Evolutionary conservation across 1,284 basidiomycete species (phyloP).

Genomic region (Volvariella surrecta): DNA sequence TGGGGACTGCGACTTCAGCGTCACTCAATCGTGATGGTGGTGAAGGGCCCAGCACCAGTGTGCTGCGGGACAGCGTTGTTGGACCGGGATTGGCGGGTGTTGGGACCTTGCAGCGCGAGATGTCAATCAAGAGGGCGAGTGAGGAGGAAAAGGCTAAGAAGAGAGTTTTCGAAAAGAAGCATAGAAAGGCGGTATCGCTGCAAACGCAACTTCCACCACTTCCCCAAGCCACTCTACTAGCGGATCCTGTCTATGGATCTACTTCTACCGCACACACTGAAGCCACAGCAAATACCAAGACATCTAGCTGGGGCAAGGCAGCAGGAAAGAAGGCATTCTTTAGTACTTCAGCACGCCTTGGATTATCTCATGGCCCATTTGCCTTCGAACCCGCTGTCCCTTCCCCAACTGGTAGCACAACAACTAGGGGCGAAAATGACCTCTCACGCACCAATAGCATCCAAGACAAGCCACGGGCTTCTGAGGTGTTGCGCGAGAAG

Average conservation of each 20-base stretch:
- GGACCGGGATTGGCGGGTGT: constrained; percentile 32
- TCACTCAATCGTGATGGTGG: constrained; percentile 16
- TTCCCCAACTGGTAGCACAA: constrained; percentile 27
- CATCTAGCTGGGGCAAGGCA: constrained; percentile 27
- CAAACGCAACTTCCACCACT: constrained; percentile 3
- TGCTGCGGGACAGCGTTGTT: constrained; percentile 20
- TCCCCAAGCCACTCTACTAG: constrained; percentile 9
- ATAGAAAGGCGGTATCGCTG: constrained; percentile 6
- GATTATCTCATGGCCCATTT: constrained; percentile 32
- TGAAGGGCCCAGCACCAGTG: constrained; percentile 11
- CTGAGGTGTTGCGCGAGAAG: constrained; percentile 10
- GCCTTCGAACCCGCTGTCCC: constrained; percentile 40
- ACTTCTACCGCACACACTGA: constrained; percentile 16
- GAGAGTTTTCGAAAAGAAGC: constrained; percentile 12
- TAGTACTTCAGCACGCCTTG: constrained; percentile 16
- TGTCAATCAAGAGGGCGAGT: constrained; percentile 25
- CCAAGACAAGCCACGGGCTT: constrained; percentile 13
- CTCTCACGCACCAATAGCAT: constrained; percentile 15
- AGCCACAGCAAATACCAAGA: constrained; percentile 13
- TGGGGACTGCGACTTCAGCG: constrained; percentile 16
- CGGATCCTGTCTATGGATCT: constrained; percentile 15
- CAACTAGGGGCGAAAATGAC: constrained; percentile 15
- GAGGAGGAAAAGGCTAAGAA: constrained; percentile 23
- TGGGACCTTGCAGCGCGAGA: constrained; percentile 29
- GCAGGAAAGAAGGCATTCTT: constrained; percentile 18